Percentiles rank a stretch among this genome's conserved stretches.
Conservation (phyloP, 2,329 filamentous ascomycete species). For the Ascochyta pisi region DNA sequence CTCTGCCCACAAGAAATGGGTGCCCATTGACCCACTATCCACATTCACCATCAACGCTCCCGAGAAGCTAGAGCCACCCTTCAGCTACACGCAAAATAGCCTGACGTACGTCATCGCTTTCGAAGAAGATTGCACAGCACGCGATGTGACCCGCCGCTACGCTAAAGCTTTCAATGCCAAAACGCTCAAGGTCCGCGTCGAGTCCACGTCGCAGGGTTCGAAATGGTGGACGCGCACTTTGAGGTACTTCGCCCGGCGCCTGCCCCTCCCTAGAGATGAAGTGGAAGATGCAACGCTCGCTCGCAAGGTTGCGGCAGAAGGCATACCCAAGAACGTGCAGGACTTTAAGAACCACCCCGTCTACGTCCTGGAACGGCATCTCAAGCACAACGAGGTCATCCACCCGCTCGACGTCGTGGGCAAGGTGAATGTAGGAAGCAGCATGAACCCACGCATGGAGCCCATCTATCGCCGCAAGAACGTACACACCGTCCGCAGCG, state of each 20-base stretch:
- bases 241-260: conserved; percentile 51
- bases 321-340: conserved; percentile 82
- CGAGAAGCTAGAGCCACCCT: conserved; percentile 79
- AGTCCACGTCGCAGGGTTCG: conserved; percentile 64
- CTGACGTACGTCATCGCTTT: conserved; percentile 88
- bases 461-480: conserved; percentile 82
- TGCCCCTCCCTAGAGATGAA: conserved; percentile 71
- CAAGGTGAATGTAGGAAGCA: conserved; percentile 72
- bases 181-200: conserved; percentile 81
- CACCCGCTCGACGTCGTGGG: conserved; percentile 75
- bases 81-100: conserved; percentile 75
- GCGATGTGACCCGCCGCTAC: conserved; percentile 89
- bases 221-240: conserved; percentile 62
- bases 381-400: conserved; percentile 84
- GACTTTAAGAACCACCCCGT: conserved; percentile 86
- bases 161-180: conserved; percentile 89
- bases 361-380: conserved; percentile 80
- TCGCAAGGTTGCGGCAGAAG: conserved; percentile 73
- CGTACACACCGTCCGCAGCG: conserved; percentile 77
- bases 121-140: conserved; percentile 76
- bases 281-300: conserved; percentile 81
- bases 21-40: conserved; percentile 83
- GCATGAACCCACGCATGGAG: conserved; percentile 69
- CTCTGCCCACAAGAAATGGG: conserved; percentile 86
- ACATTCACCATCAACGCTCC: conserved; percentile 80